Evolutionary conservation across 371 early-diverging fungal genomes (phyloP).

Genomic region (Dentiscutata heterogama): DNA sequence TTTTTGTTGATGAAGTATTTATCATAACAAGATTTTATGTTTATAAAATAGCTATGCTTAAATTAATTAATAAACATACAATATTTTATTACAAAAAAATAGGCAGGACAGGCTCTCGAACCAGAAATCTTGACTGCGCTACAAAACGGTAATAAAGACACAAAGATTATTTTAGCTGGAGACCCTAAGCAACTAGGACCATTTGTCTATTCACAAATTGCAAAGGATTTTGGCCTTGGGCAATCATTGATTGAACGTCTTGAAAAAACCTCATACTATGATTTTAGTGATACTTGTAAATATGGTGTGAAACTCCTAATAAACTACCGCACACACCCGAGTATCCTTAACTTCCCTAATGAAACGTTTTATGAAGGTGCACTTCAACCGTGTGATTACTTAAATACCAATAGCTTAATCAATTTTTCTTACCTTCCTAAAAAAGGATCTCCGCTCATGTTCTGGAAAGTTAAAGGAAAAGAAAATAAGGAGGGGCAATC

Average conservation of each 20-base stretch:
- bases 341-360: not conserved
- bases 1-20: slow-evolving; percentile 10
- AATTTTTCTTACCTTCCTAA: not conserved
- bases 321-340: slow-evolving; percentile 1
- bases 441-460: not conserved
- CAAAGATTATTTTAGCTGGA: not conserved
- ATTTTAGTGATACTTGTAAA: not conserved
- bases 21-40: not conserved
- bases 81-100: slow-evolving; percentile 7
- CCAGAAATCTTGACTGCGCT: not conserved
- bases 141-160: not conserved
- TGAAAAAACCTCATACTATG: not conserved
- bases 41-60: no score
- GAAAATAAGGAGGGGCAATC: not conserved
- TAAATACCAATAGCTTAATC: not conserved
- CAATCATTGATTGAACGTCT: not conserved
- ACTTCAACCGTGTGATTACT: not conserved
- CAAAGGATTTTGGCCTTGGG: not conserved
- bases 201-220: not conserved
- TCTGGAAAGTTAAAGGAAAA: not conserved
- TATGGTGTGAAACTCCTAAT: not conserved
- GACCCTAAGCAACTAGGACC: slow-evolving; percentile 13
- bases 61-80: no score
- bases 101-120: not conserved
- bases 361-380: not conserved